These are phyloP conservation scores for Bimuria novae-zelandiae DNA, from an alignment of 2,329 filamentous ascomycete species.

Conservation along the genomic window DNA sequence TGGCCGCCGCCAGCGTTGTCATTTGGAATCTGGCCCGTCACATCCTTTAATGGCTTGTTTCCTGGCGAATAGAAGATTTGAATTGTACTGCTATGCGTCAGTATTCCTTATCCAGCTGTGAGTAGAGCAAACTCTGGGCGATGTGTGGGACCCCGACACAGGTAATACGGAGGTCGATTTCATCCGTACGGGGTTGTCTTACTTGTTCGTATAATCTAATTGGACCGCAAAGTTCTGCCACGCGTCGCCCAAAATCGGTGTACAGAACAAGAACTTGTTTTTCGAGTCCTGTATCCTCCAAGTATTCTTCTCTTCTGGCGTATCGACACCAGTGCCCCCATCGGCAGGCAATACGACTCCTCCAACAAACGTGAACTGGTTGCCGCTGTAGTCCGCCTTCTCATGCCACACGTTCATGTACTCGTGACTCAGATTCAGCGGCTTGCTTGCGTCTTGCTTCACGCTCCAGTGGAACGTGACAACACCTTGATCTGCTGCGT, in stretches of 20 bases:
- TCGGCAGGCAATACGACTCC: constrained; percentile 27
- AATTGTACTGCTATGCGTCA: constrained; percentile 24
- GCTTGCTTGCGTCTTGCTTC: constrained; percentile 17
- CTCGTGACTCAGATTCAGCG: constrained; percentile 33
- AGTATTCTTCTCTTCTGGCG: constrained; percentile 20
- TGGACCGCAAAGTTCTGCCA: constrained; percentile 38
- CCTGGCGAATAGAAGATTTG: constrained; percentile 30
- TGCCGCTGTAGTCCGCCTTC: constrained; percentile 28
- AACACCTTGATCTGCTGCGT: constrained; percentile 26
- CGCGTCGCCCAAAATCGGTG: constrained; percentile 11
- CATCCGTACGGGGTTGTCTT: no score
- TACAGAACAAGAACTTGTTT: constrained; percentile 26
- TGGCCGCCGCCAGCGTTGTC: constrained; percentile 32
- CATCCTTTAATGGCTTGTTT: constrained; percentile 15
- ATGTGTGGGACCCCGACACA: no score
- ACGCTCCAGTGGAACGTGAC: constrained; percentile 37
- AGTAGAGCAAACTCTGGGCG: neutral
- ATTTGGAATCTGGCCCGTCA: constrained; percentile 22
- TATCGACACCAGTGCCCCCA: constrained; percentile 24
- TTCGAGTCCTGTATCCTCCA: constrained; percentile 28
- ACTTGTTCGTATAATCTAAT: constrained; percentile 29
- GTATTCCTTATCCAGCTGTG: neutral
- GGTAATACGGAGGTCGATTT: no score
- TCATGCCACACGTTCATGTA: constrained; percentile 40
- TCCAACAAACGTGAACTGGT: constrained; percentile 30